Evolutionary conservation across 2,329 filamentous ascomycete species (phyloP), one percentile per base, ranked within the genome.

Genomic region (Cordyceps tenuipes): DNA sequence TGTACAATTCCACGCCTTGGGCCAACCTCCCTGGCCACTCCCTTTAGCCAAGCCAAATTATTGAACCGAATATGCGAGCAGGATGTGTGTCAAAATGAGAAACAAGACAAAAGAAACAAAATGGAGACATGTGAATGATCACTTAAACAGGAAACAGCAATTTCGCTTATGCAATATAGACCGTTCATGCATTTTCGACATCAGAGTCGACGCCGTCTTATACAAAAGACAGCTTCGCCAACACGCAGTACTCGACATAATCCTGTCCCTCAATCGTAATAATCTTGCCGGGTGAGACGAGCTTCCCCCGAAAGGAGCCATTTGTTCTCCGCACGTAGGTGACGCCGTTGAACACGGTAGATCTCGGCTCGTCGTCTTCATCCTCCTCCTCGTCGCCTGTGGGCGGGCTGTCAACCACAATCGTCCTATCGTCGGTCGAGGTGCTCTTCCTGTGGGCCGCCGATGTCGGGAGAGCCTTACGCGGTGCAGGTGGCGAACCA

Each of bases 191-290:
- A 44, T 59, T 34, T 34, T 19, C 39, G 13, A 34, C 56, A 49
- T 52, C 13, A 51, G 10, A 12, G 29, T 29, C 36, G 2, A 23
- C 5, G 7, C 36, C 13, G 9, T 41, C 51, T 48, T 26, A 59
- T 26, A 59, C 31, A 53, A 59, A 59, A 2, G 57, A 53, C 43
- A 59, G 31, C 31, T 59, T 59, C 31, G 59, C 53, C 59, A 61
- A 47, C 41, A 61, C 53, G 29, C 59, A 56, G 39, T 61, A 61
- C 52, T 61, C 59, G 13, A 61, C 59, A 52, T 61, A 61, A 34
- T 61, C 59, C 29, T 61, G 51, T 13, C 53, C 53, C 26, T 61
- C 59, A 56, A 61, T 61, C 36, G 59, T 61, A n/a, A 61, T 57
- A 29, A 61, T 57, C 12, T 56, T 61, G 52, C 59, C 59, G 34